A percentile compares a stretch with the other conserved stretches of the same genome.
Conservation (phyloP, 2,329 filamentous ascomycete species). For the Colletotrichum falcatum region DNA sequence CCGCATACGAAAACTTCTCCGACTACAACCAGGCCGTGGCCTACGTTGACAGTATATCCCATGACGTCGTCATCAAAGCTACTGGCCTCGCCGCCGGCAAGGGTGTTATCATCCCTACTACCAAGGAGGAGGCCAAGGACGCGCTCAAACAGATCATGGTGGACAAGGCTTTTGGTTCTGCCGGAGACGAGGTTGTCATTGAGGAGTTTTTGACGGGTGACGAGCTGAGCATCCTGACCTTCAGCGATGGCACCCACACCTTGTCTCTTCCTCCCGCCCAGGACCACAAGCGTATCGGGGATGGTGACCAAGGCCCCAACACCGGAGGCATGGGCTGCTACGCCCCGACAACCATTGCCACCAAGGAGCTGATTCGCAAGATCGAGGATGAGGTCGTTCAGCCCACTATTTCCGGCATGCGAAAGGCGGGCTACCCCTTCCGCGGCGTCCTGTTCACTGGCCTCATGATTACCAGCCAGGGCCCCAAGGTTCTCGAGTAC, state of each 20-base stretch:
- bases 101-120: conserved; percentile 57
- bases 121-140: conserved; percentile 69
- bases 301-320: conserved; percentile 77
- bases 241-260: conserved; percentile 75
- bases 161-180: conserved; percentile 72
- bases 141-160: conserved; percentile 78
- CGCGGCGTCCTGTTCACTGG: conserved; percentile 82
- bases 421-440: conserved; percentile 78
- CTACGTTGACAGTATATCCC: conserved; percentile 70
- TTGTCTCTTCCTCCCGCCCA: conserved; percentile 76
- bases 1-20: conserved; percentile 76
- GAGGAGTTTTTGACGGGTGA: conserved; percentile 79
- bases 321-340: conserved; percentile 84
- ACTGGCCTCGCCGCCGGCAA: conserved; percentile 82
- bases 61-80: conserved; percentile 80
- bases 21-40: conserved; percentile 67
- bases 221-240: conserved; percentile 75
- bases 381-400: conserved; percentile 71
- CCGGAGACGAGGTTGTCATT: conserved; percentile 78
- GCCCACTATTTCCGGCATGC: conserved; percentile 73
- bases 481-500: conserved; percentile 86
- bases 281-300: conserved; percentile 78
- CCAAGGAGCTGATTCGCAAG: conserved; percentile 62
- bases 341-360: conserved; percentile 70
- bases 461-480: conserved; percentile 82